phyloP scores from a whole-genome alignment of 805 yeast species.

The Candida nonsorbophila region DNA sequence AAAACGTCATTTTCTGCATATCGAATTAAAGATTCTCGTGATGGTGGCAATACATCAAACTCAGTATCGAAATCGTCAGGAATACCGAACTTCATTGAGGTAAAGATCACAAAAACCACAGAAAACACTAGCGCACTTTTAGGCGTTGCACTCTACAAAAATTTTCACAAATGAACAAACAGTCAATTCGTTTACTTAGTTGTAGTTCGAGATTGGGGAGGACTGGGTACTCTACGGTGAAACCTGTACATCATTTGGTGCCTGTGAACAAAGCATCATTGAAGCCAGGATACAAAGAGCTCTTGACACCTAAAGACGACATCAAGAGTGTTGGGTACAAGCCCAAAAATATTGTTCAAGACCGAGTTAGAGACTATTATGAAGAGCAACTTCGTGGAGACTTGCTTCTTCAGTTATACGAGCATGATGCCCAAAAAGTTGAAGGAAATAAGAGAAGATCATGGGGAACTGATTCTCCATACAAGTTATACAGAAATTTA shows the following conservation, averaged over 20 bases:
- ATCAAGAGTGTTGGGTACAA: conserved; percentile 72
- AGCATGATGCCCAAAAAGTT: conserved; percentile 52
- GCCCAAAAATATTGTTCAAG: conserved; percentile 73
- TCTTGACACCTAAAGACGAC: conserved; percentile 65
- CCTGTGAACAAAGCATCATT: conserved; percentile 67
- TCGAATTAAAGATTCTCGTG: no score
- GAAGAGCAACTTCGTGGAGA: conserved; percentile 70
- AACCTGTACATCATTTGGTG: conserved; percentile 90
- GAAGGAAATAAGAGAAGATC: conserved; percentile 69
- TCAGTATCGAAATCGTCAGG: background rate
- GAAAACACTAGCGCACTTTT: conserved; percentile 1
- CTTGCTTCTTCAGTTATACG: conserved; percentile 68
- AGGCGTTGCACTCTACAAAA: conserved; percentile 6
- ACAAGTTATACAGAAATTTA: conserved; percentile 76
- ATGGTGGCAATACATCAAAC: no score
- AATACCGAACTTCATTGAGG: conserved; percentile 1
- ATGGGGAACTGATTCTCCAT: conserved; percentile 88
- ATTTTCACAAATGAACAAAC: conserved; percentile 11
- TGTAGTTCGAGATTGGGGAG: conserved; percentile 45
- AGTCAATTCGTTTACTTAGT: conserved; percentile 25
- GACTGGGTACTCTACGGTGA: conserved; percentile 58
- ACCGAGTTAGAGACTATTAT: conserved; percentile 75
- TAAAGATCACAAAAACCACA: conserved; percentile 7
- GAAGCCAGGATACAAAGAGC: conserved; percentile 68
- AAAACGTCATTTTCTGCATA: no score